These are phyloP conservation scores for Alopecurus myosuroides DNA, from an alignment of 176 grass and related monocot genomes.

Conservation along the genomic window DNA sequence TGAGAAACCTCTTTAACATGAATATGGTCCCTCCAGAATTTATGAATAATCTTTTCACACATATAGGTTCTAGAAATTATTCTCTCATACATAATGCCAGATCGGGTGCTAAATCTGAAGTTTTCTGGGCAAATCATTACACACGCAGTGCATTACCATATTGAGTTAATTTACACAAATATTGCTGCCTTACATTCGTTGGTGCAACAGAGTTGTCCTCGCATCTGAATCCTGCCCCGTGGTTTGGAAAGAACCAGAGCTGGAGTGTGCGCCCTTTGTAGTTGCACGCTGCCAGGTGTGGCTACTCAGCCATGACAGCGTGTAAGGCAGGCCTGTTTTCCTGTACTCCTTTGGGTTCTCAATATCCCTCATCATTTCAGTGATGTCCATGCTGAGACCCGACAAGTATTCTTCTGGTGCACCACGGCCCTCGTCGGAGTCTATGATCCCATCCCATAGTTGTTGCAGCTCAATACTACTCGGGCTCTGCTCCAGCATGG, in stretches of 20 bases:
- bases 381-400: too few relatives aligned
- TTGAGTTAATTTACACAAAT: background rate
- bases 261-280: background rate
- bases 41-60: background rate
- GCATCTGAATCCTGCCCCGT: background rate
- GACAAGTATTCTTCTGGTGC: too few relatives aligned
- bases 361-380: background rate
- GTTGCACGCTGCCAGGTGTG: background rate
- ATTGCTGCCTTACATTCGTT: too few relatives aligned
- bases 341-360: background rate
- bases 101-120: background rate
- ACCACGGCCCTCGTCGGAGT: too few relatives aligned
- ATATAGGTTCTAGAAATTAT: background rate
- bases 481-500: background rate
- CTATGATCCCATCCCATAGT: too few relatives aligned
- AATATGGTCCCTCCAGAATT: background rate
- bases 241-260: background rate
- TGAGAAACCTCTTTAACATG: background rate
- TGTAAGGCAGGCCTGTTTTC: background rate
- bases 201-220: background rate
- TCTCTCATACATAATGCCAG: background rate
- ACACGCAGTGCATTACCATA: background rate
- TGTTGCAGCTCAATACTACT: too few relatives aligned
- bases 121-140: background rate
- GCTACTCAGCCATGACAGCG: background rate